Conservation (phyloP, 371 early-diverging fungal species). For the Scutellospora calospora region DNA sequence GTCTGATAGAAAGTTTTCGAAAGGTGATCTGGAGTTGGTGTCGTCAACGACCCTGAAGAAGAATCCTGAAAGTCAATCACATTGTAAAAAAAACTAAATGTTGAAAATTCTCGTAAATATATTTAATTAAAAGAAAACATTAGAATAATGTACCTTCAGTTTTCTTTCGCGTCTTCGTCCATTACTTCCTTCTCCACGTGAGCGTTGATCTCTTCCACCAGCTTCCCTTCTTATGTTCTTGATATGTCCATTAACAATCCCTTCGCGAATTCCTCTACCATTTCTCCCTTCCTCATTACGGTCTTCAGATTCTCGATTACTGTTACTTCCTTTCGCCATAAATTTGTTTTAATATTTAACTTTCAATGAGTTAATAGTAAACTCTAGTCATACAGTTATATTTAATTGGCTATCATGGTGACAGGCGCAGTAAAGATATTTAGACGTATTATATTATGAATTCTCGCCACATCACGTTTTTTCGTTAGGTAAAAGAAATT, state of each 20-base stretch:
- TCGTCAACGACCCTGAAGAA: constrained; percentile 26
- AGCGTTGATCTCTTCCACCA: constrained; percentile 2
- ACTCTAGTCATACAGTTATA: no score
- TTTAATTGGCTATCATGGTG: no score
- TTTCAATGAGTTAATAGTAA: no score
- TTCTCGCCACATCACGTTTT: no score
- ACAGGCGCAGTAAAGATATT: no score
- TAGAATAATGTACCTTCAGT: not conserved
- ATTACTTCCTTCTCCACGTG: constrained; percentile 26
- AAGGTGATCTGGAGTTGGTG: constrained; percentile 39
- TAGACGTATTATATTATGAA: no score
- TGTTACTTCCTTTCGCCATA: constrained; percentile 22
- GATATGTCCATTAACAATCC: not conserved
- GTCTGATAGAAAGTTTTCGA: constrained; percentile 40
- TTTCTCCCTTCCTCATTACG: constrained; percentile 27
- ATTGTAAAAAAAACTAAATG: not conserved
- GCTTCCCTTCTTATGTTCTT: not conserved
- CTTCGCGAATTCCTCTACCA: not conserved
- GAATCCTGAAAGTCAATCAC: constrained; percentile 1
- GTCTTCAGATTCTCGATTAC: not conserved
- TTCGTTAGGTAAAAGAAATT: no score
- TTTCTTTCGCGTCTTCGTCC: constrained; percentile 39
- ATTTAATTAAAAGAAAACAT: not conserved
- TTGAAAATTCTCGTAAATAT: not conserved
- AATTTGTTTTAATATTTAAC: no score